These are phyloP conservation scores for Cyclaneusma minus DNA, from an alignment of 2,329 filamentous ascomycete species.

Conservation along the genomic window DNA sequence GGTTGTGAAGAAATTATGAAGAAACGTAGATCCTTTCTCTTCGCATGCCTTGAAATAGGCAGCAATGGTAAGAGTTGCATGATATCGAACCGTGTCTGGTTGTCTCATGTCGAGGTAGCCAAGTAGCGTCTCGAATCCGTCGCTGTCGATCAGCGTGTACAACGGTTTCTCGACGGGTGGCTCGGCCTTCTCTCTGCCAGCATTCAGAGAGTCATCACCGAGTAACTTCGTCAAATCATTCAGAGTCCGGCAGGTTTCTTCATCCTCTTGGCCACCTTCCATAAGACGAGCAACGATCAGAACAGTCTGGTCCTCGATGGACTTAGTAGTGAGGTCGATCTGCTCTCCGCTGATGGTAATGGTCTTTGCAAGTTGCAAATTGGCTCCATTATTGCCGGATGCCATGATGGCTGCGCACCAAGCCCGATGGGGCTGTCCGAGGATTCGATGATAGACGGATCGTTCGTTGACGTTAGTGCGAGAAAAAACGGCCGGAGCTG, in stretches of 20 bases:
- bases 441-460: no score
- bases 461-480: no score
- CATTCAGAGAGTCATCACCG: slow-evolving; percentile 40
- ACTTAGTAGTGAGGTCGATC: slow-evolving; percentile 3
- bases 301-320: slow-evolving; percentile 15
- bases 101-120: slow-evolving; percentile 74
- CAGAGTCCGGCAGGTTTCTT: slow-evolving; percentile 46
- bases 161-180: slow-evolving; percentile 24
- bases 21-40: slow-evolving; percentile 51
- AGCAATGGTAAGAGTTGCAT: slow-evolving; percentile 68
- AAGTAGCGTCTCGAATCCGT: slow-evolving; percentile 75
- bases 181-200: slow-evolving; percentile 13
- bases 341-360: no score
- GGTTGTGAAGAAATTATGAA: slow-evolving; percentile 60
- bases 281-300: slow-evolving; percentile 70
- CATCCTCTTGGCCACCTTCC: slow-evolving; percentile 76
- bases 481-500: no score
- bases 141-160: slow-evolving; percentile 50
- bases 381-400: no score
- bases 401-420: no score
- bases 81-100: slow-evolving; percentile 55
- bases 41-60: slow-evolving; percentile 69
- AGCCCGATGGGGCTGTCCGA: no score
- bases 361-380: no score
- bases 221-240: slow-evolving; percentile 43